phyloP scores from a whole-genome alignment of 768 basidiomycete species.

The Mycena albidolilacea region DNA sequence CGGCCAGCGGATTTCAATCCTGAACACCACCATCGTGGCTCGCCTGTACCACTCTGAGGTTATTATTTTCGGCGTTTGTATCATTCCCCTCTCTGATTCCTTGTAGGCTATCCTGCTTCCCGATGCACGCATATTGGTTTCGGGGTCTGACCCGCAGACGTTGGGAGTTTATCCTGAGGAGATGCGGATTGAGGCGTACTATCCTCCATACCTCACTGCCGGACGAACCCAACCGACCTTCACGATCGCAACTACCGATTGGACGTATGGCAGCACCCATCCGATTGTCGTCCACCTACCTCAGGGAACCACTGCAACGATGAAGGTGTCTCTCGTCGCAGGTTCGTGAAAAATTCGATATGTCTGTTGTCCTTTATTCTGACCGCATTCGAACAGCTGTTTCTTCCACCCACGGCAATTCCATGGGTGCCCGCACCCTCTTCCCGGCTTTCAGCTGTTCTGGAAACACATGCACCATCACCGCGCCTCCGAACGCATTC shows the following conservation, averaged over 20 bases:
- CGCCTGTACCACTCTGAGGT: conserved; percentile 82
- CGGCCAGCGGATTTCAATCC: conserved; percentile 75
- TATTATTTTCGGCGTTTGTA: not conserved
- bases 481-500: conserved; percentile 78
- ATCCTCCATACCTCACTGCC: conserved; percentile 86
- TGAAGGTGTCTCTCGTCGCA: conserved; percentile 77
- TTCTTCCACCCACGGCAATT: conserved; percentile 84
- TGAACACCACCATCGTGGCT: conserved; percentile 77
- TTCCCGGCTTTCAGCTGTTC: conserved; percentile 81
- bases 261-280: conserved; percentile 70
- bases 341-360: conserved; percentile 56
- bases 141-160: conserved; percentile 83
- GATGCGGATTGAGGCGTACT: conserved; percentile 83
- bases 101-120: conserved; percentile 76
- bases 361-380: conserved; percentile 19
- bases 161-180: conserved; percentile 75
- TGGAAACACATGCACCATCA: conserved; percentile 82
- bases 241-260: conserved; percentile 72
- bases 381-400: conserved; percentile 59
- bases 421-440: conserved; percentile 80
- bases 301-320: conserved; percentile 57
- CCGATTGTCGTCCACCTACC: conserved; percentile 63
- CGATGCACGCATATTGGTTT: conserved; percentile 81
- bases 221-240: conserved; percentile 76
- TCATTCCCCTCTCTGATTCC: conserved; percentile 41